Conservation (phyloP, 208 protist genomes). For the Crithidia mellificae region DNA sequence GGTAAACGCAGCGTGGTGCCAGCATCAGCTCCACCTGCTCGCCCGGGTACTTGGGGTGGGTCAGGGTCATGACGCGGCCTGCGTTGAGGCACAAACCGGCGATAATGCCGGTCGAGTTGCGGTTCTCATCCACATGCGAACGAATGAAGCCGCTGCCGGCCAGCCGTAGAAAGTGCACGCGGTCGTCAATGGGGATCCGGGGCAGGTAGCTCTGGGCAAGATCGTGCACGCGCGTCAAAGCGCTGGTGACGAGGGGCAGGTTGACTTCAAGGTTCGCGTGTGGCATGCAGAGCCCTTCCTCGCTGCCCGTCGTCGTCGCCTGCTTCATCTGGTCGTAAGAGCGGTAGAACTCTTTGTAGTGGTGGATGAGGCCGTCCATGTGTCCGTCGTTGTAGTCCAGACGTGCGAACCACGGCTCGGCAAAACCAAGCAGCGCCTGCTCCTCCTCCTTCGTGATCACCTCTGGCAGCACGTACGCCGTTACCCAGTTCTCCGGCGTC, state of each 20-base stretch:
- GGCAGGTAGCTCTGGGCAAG: constrained; percentile 57
- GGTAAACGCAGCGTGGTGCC: constrained; percentile 74
- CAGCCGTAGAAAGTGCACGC: constrained; percentile 80
- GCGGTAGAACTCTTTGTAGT: constrained; percentile 90
- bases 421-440: constrained; percentile 53
- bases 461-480: constrained; percentile 76
- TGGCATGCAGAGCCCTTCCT: constrained; percentile 23
- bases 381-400: constrained; percentile 75
- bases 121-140: constrained; percentile 74
- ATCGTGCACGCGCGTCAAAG: constrained; percentile 42
- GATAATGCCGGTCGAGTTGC: constrained; percentile 85
- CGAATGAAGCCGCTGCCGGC: constrained; percentile 84
- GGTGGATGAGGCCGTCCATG: constrained; percentile 80
- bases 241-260: constrained; percentile 35
- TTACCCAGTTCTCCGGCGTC: constrained; percentile 66
- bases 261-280: constrained; percentile 30
- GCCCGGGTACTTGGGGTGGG: constrained; percentile 61
- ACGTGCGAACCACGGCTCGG: constrained; percentile 74
- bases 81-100: constrained; percentile 67
- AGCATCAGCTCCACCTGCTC: constrained; percentile 78
- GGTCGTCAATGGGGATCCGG: constrained; percentile 78
- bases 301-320: constrained; percentile 16
- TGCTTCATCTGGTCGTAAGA: constrained; percentile 58
- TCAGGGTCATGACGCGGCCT: constrained; percentile 83
- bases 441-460: constrained; percentile 73